Percentiles rank a stretch among this genome's conserved stretches.
phyloP scores from a whole-genome alignment of 192 early-diverging fungal genomes.

The Backusella westeae region DNA sequence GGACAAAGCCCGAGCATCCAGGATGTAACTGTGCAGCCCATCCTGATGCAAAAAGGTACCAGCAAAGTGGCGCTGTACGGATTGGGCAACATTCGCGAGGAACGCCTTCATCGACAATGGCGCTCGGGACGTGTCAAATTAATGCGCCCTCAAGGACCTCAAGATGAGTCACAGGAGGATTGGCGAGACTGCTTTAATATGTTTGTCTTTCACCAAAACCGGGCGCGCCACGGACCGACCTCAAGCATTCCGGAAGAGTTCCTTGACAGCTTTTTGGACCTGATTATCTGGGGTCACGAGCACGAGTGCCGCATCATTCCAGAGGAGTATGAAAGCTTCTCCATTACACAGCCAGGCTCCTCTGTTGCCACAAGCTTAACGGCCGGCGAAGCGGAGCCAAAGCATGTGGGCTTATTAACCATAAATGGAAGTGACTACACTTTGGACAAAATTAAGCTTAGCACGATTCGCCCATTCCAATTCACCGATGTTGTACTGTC shows the following conservation, averaged over 20 bases:
- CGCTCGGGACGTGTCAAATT: constrained; percentile 67
- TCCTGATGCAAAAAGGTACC: constrained; percentile 77
- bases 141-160: constrained; percentile 50
- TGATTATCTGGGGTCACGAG: constrained; percentile 96
- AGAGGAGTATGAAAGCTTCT: constrained; percentile 65
- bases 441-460: constrained; percentile 71
- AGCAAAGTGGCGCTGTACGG: constrained; percentile 84
- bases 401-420: constrained; percentile 58
- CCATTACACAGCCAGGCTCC: constrained; percentile 89
- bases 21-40: constrained; percentile 73
- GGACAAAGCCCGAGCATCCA: constrained; percentile 73
- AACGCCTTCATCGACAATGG: constrained; percentile 82
- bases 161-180: constrained; percentile 53
- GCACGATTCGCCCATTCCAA: constrained; percentile 85
- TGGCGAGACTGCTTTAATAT: constrained; percentile 79
- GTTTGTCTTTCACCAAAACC: constrained; percentile 91
- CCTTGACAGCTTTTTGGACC: constrained; percentile 74
- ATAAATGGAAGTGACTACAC: constrained; percentile 68
- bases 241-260: constrained; percentile 89
- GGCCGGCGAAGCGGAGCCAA: constrained; percentile 77
- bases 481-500: constrained; percentile 68
- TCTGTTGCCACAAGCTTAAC: constrained; percentile 88
- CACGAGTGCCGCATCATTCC: constrained; percentile 91
- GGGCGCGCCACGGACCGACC: constrained; percentile 76
- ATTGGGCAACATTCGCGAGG: constrained; percentile 91